Evolutionary conservation across 176 grass and related monocot genomes (phyloP), one percentile per base, ranked within the genome.

Genomic region (Puccinellia tenuiflora): DNA sequence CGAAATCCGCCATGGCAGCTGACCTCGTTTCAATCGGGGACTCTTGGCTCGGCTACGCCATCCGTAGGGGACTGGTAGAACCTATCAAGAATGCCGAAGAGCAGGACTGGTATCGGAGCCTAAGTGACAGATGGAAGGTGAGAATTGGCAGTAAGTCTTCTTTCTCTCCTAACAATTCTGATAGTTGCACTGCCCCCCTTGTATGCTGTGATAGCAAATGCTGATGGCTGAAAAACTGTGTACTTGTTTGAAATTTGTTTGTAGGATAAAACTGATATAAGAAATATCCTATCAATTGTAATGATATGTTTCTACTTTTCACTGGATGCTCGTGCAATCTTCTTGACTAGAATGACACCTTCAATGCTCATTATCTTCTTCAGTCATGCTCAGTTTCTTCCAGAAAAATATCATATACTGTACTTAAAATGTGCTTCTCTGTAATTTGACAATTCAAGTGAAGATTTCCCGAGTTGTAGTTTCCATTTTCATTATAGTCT

Each of bases 41-140:
- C 79, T 98, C 92, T 31, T 98, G 96, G 96, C 90, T 98, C 1
- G 86, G 79, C 18, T 85, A 90, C 52, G 92, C 92, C 79, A 83
- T 98, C 30, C 74, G 39, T 6, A 90, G 76, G 73, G 90, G 92
- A 73, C 87, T 98, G 64, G 75, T 98, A 33, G 96, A 92, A 31
- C 91, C 91, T 88, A 46, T 98, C 63, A 90, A 81, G 28, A 73
- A 93, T 80, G 79, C 87, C 25, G 89, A 90, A 81, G 85, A 91
- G 6, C 90, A 98, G 65, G 85, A 93, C 42, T 98, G 96, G 96
- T 95, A 91, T 72, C 70, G 35, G 62, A 83, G 15, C 77, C 85
- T 98, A 52, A 91, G 91, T 86, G 68, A 85, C 38, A 90, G 85
- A 81, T 98, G 96, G 96, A 98, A 95, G 96, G 92, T 98, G 83